phyloP scores from a whole-genome alignment of 352 stramenopile genomes.

The Pythium volutum region DNA sequence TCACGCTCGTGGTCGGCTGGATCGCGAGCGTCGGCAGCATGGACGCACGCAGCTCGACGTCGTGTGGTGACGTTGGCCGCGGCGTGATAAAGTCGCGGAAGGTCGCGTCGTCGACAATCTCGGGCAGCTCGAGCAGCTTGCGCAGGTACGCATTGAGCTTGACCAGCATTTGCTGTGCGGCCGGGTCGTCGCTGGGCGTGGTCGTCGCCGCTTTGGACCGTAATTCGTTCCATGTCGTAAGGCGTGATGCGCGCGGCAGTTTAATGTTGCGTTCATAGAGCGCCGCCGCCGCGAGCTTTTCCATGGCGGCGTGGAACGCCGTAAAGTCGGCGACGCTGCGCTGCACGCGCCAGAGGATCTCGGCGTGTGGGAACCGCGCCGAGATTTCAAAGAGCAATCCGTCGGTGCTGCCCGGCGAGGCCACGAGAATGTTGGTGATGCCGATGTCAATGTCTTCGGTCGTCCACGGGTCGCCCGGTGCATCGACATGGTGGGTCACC shows the following conservation, averaged over 20 bases:
- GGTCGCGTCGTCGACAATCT: constrained; percentile 32
- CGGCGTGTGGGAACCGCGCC: constrained; percentile 41
- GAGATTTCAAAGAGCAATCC: constrained; percentile 53
- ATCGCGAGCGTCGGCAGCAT: constrained; percentile 18
- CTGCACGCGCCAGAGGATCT: constrained; percentile 45
- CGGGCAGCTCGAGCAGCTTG: constrained; percentile 56
- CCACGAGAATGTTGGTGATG: constrained; percentile 36
- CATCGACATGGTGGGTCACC: not conserved
- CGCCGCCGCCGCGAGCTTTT: constrained; percentile 20
- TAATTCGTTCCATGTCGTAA: constrained; percentile 38
- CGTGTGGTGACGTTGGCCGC: constrained; percentile 25
- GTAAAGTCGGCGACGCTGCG: constrained; percentile 52
- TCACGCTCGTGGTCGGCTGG: constrained; percentile 5
- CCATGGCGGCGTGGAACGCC: constrained; percentile 36
- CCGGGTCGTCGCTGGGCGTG: constrained; percentile 17
- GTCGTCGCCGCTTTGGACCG: constrained; percentile 10
- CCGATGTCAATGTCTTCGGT: constrained; percentile 46
- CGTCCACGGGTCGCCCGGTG: constrained; percentile 28
- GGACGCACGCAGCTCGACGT: constrained; percentile 19
- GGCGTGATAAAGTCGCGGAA: constrained; percentile 55
- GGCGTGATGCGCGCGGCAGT: constrained; percentile 37
- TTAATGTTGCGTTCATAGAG: constrained; percentile 41
- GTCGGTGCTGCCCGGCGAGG: constrained; percentile 4
- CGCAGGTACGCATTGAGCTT: constrained; percentile 64
- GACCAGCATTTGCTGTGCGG: constrained; percentile 35